Evolutionary conservation across 352 stramenopile species (phyloP).

Genomic region (Sclerospora graminicola): DNA sequence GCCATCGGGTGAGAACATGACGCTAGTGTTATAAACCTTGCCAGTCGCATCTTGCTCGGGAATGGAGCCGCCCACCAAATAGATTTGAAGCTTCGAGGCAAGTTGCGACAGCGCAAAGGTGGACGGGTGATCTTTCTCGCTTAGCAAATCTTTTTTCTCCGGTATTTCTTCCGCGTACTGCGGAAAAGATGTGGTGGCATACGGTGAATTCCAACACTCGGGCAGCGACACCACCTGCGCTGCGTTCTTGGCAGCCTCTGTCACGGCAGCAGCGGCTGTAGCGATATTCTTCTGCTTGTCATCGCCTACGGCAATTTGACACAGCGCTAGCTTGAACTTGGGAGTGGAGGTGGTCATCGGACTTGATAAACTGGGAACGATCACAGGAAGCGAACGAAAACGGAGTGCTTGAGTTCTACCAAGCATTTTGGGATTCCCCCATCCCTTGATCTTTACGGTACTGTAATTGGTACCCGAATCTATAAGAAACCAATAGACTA

Average conservation of each 20-base stretch:
- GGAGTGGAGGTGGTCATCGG: constrained; percentile 25
- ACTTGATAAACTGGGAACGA: constrained; percentile 6
- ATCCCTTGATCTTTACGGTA: too few species aligned
- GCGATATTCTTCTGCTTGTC: constrained; percentile 84
- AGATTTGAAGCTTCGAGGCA: constrained; percentile 86
- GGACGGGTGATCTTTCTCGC: constrained; percentile 65
- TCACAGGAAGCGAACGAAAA: constrained; percentile 9
- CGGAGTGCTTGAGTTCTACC: too few species aligned
- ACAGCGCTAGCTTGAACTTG: constrained; percentile 34
- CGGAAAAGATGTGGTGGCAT: constrained; percentile 95
- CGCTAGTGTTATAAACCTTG: constrained; percentile 98
- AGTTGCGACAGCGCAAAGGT: constrained; percentile 83
- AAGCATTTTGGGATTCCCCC: too few species aligned
- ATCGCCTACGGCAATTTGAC: constrained; percentile 91
- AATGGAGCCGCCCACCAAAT: constrained; percentile 96
- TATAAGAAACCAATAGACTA: too few species aligned
- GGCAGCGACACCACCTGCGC: constrained; percentile 88
- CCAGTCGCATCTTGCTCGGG: constrained; percentile 79
- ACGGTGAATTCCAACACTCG: constrained; percentile 96
- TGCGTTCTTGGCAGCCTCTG: constrained; percentile 57
- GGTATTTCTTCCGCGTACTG: constrained; percentile 97
- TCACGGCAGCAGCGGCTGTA: constrained; percentile 47
- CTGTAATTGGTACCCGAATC: too few species aligned
- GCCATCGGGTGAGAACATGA: constrained; percentile 92
- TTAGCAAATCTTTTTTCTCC: constrained; percentile 33